Evolutionary conservation across 768 basidiomycete genomes (phyloP), one percentile per base, ranked within the genome.

Genomic region (Fistulinella prunicolor): DNA sequence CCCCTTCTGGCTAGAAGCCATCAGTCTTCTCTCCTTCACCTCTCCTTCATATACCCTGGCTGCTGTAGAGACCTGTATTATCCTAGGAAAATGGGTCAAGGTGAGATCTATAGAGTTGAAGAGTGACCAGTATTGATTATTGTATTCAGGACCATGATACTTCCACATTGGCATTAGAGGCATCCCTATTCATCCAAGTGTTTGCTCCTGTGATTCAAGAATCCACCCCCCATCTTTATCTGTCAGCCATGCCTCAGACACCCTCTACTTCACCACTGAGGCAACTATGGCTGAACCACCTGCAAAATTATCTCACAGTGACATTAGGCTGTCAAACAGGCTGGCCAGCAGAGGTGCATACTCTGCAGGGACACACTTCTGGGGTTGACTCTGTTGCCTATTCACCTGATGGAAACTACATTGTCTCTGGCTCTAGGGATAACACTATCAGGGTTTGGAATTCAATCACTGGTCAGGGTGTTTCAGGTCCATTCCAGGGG

Each of bases 131-230:
- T 42, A 37, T 35, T 48, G 6, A 42, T 14, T 1, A 22, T n/a
- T 3, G 2, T 7, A 28, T 19, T 9, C n/a, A 47, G 39, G 39
- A 13, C 16, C 17, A 39, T 20, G 43, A 42, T 12, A 28, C 29
- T 10, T 20, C 20, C 8, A 23, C 16, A 1, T 10, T 52, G 3
- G 50, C 50, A 47, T 52, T 32, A 22, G 46, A 47, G 19, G 32
- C 42, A 21, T 47, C 9, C 32, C 42, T 26, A 29, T 47, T 47
- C 9, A 36, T 52, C 12, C 36, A 47, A 29, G 50, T n/a, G n/a
- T n/a, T n/a, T n/a, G n/a, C n/a, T n/a, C n/a, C n/a, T n/a, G n/a
- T n/a, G n/a, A n/a, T n/a, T n/a, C n/a, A n/a, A n/a, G n/a, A n/a
- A n/a, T n/a, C n/a, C n/a, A n/a, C n/a, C n/a, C n/a, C n/a, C n/a